A percentile compares a stretch with the other conserved stretches of the same genome.
These are phyloP conservation scores for Cubamyces lactineus DNA, from an alignment of 768 basidiomycete genomes.

Conservation along the genomic window DNA sequence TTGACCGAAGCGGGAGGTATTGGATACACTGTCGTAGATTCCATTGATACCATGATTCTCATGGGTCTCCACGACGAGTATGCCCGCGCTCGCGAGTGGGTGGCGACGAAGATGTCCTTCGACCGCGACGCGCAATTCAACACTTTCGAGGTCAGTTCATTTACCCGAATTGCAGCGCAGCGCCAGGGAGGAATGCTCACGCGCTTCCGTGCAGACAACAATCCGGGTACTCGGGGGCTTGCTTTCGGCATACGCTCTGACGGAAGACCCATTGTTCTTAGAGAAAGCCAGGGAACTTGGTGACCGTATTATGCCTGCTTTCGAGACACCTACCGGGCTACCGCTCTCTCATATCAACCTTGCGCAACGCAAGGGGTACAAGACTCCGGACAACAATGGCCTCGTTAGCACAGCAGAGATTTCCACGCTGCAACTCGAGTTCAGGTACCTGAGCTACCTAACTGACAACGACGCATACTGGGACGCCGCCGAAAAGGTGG, in stretches of 20 bases:
- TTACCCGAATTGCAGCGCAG: not conserved
- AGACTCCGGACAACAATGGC: slow-evolving; percentile 59
- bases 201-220: slow-evolving; percentile 62
- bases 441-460: slow-evolving; percentile 81
- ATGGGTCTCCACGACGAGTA: slow-evolving; percentile 87
- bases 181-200: slow-evolving; percentile 9
- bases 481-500: slow-evolving; percentile 75
- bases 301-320: slow-evolving; percentile 81
- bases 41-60: slow-evolving; percentile 84
- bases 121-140: slow-evolving; percentile 80
- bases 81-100: slow-evolving; percentile 75
- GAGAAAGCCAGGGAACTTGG: slow-evolving; percentile 81
- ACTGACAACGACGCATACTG: slow-evolving; percentile 82
- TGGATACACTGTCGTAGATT: slow-evolving; percentile 88
- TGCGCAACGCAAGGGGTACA: slow-evolving; percentile 56
- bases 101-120: slow-evolving; percentile 67
- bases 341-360: slow-evolving; percentile 85
- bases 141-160: slow-evolving; percentile 79
- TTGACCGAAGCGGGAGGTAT: slow-evolving; percentile 77
- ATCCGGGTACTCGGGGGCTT: slow-evolving; percentile 92
- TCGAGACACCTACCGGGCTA: slow-evolving; percentile 80
- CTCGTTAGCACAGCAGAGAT: slow-evolving; percentile 83
- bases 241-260: slow-evolving; percentile 82
- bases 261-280: slow-evolving; percentile 70
- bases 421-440: slow-evolving; percentile 88